Evolutionary conservation across 2,329 filamentous ascomycete species (phyloP).

Genomic region (Juglanconis oblonga): DNA sequence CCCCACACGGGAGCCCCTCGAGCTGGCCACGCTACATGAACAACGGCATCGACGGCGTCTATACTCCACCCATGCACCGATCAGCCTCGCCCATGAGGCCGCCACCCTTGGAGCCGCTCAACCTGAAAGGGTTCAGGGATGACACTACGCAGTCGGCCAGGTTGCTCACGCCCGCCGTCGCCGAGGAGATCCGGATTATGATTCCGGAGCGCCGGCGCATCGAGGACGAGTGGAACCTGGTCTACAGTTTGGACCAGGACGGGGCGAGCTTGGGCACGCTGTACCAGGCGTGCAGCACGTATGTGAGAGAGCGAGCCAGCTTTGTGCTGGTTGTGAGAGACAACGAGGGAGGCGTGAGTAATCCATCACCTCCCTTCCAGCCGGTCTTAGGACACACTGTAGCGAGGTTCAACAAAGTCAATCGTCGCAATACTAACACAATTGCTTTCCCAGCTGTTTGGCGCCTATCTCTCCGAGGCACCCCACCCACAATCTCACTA

Average conservation of each 20-base stretch:
- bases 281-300: constrained; percentile 73
- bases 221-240: constrained; percentile 78
- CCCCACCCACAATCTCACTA: constrained; percentile 80
- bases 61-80: constrained; percentile 55
- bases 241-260: constrained; percentile 89
- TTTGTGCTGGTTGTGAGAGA: constrained; percentile 90
- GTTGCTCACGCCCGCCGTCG: constrained; percentile 69
- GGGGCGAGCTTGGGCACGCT: constrained; percentile 84
- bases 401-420: no score
- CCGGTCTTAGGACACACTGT: no score
- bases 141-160: constrained; percentile 58
- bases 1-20: constrained; percentile 13
- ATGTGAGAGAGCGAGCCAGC: constrained; percentile 68
- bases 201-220: constrained; percentile 85
- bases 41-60: constrained; percentile 56
- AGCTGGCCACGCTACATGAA: constrained; percentile 25
- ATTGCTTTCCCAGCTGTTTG: constrained; percentile 62
- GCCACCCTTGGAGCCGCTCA: constrained; percentile 80
- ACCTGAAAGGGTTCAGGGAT: constrained; percentile 62
- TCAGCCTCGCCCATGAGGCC: constrained; percentile 78
- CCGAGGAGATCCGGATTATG: constrained; percentile 89
- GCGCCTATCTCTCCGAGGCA: constrained; percentile 88
- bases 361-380: not conserved
- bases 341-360: constrained; percentile 66
- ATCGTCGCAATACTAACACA: not conserved